Conservation (phyloP, 2,329 filamentous ascomycete species). For the Colletotrichum sp. region DNA sequence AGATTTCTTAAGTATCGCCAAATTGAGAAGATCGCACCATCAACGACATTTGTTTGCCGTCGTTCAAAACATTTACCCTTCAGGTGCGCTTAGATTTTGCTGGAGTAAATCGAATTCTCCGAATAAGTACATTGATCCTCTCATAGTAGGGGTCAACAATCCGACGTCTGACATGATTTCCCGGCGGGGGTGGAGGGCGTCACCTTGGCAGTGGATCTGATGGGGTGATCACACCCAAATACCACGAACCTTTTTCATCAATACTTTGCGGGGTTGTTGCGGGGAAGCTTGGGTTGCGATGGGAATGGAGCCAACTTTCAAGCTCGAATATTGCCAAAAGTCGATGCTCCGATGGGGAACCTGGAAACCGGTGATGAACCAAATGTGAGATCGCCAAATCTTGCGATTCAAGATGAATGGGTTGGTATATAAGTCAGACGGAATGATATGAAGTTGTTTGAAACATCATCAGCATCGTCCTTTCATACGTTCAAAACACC, state of each 20-base stretch:
- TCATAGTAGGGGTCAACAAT: rapidly evolving
- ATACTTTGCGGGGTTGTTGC: neutral
- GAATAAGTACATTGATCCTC: rapidly evolving
- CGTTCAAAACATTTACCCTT: neutral
- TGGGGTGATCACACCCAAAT: neutral
- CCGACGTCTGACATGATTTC: rapidly evolving
- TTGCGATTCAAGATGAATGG: neutral
- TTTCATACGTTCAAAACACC: neutral
- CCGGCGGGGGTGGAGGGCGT: neutral
- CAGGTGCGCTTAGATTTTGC: neutral
- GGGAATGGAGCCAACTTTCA: neutral
- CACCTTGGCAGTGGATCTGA: neutral
- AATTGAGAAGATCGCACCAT: neutral
- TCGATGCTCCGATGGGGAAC: neutral
- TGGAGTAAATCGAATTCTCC: neutral
- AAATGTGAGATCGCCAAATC: neutral
- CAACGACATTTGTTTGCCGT: neutral
- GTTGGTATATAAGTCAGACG: neutral
- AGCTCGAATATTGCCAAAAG: neutral
- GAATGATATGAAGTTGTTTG: neutral
- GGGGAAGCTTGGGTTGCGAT: neutral
- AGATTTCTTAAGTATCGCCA: neutral
- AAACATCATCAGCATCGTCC: neutral
- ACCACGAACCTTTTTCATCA: neutral
- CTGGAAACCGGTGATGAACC: neutral